Conservation (phyloP, 345 rosid species). For the Citrus sp. region DNA sequence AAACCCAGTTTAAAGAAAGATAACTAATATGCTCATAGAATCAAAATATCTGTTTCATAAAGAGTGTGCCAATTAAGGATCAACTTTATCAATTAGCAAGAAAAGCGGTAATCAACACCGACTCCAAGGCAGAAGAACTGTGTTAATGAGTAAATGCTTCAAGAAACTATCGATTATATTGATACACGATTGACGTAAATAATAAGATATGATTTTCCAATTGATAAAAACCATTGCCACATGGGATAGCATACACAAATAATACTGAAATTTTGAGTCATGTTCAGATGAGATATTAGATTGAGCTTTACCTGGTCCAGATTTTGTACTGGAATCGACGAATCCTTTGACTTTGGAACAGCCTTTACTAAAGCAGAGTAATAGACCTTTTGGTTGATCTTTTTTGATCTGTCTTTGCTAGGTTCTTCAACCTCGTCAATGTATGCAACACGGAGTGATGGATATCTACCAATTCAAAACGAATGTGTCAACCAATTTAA, state of each 20-base stretch:
- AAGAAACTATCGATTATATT: not conserved
- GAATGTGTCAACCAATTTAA: slow-evolving; percentile 12
- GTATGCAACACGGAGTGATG: slow-evolving; percentile 98
- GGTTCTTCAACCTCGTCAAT: slow-evolving; percentile 97
- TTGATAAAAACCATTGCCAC: not conserved
- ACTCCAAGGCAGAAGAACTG: not conserved
- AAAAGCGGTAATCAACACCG: not conserved
- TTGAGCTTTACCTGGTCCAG: slow-evolving; percentile 73
- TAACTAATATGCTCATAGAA: not conserved
- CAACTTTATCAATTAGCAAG: not conserved
- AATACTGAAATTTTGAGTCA: not conserved
- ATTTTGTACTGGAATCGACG: slow-evolving; percentile 75
- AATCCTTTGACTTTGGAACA: slow-evolving; percentile 84
- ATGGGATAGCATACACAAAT: not conserved
- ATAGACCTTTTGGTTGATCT: slow-evolving; percentile 67
- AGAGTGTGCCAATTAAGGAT: not conserved
- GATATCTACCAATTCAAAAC: slow-evolving; percentile 56
- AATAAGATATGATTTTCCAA: not conserved
- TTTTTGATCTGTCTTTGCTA: slow-evolving; percentile 59
- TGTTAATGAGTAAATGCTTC: not conserved
- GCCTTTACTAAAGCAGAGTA: slow-evolving; percentile 89
- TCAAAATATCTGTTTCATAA: not conserved
- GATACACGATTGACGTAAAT: not conserved
- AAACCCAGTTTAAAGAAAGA: not conserved
- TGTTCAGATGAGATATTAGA: not conserved